These are phyloP conservation scores for Neltuma alba DNA, from an alignment of 306 rosid genomes.

Conservation along the genomic window DNA sequence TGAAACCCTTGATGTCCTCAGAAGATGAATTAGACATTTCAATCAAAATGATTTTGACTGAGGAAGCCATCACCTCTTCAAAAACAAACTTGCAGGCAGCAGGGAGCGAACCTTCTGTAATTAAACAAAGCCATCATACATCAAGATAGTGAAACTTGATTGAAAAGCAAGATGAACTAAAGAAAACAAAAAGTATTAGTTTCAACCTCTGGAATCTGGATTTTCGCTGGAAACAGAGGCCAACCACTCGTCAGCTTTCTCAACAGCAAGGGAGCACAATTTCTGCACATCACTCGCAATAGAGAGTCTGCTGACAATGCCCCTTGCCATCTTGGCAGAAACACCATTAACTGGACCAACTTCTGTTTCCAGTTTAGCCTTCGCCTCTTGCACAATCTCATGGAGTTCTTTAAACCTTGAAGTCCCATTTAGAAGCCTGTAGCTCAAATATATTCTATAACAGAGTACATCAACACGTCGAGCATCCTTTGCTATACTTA, in stretches of 20 bases:
- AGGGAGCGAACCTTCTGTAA: conserved; percentile 95
- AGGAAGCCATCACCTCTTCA: conserved; percentile 80
- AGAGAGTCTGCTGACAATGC: conserved; percentile 94
- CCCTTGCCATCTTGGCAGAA: conserved; percentile 95
- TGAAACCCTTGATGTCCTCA: conserved; percentile 75
- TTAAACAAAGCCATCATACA: conserved; percentile 33
- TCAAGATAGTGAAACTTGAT: conserved; percentile 25
- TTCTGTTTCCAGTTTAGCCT: conserved; percentile 84
- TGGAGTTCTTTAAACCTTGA: conserved; percentile 83
- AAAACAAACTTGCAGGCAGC: conserved; percentile 98
- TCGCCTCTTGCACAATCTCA: conserved; percentile 77
- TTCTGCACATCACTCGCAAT: conserved; percentile 85
- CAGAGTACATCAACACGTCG: conserved; percentile 91
- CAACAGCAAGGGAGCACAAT: conserved; percentile 83
- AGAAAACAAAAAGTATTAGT: conserved; percentile 26
- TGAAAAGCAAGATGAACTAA: conserved; percentile 30
- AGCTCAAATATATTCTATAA: conserved; percentile 90
- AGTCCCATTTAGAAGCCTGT: conserved; percentile 82
- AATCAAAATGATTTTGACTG: conserved; percentile 80
- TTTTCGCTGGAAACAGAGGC: conserved; percentile 58
- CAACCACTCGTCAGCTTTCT: conserved; percentile 88
- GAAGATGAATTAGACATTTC: conserved; percentile 67
- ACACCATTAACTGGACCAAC: conserved; percentile 88
- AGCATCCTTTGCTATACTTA: conserved; percentile 87
- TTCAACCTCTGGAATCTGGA: conserved; percentile 75